These are phyloP conservation scores for Diaporthe caulivora DNA, from an alignment of 2,329 filamentous ascomycete genomes.

Conservation along the genomic window DNA sequence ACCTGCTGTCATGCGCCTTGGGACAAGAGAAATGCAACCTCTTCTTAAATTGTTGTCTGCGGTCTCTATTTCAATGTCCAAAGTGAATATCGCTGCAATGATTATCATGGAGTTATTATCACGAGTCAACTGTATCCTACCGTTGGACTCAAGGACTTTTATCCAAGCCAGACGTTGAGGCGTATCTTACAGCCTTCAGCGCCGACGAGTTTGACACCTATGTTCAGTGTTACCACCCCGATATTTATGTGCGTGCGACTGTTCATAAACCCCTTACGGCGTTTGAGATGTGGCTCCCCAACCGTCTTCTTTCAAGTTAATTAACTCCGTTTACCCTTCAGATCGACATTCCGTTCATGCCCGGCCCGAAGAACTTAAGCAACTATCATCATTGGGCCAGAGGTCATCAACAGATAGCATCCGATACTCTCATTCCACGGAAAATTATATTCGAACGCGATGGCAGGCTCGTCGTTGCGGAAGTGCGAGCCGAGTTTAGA, in stretches of 20 bases:
- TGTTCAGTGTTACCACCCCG: conserved; percentile 21
- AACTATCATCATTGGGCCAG: conserved; percentile 16
- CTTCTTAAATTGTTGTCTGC: background rate
- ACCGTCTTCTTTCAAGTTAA: no score
- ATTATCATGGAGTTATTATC: background rate
- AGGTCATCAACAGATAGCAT: conserved; percentile 10
- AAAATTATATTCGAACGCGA: conserved; percentile 14
- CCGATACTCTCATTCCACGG: conserved; percentile 4
- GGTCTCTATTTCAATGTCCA: background rate
- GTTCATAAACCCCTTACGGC: background rate
- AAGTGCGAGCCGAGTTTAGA: conserved; percentile 12
- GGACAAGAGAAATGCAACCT: background rate
- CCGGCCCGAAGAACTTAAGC: background rate
- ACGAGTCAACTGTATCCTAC: background rate
- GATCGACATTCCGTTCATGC: conserved; percentile 8
- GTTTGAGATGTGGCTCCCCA: background rate
- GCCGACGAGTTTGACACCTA: background rate
- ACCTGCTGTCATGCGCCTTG: background rate
- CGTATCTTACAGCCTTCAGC: conserved; percentile 13
- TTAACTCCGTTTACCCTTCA: background rate
- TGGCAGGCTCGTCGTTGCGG: background rate
- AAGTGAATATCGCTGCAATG: background rate
- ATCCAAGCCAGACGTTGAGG: conserved; percentile 14
- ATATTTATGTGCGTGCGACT: background rate
- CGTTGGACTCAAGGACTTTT: conserved; percentile 4